Percentiles rank a stretch among this genome's conserved stretches.
These are phyloP conservation scores for Exophiala spinifera DNA, from an alignment of 2,329 filamentous ascomycete genomes.

Conservation along the genomic window DNA sequence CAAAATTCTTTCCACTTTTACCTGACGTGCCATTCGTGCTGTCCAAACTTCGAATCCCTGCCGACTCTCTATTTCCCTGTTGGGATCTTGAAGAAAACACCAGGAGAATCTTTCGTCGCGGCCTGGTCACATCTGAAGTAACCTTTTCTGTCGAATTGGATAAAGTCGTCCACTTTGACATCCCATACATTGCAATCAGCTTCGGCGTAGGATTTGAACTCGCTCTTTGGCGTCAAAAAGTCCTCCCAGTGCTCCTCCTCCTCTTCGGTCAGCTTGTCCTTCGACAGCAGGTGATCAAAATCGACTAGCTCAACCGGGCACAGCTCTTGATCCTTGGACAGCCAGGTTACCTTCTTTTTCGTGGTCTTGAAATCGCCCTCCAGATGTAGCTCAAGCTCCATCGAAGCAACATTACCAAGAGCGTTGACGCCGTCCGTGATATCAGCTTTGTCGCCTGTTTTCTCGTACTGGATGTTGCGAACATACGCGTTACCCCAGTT, in stretches of 20 bases:
- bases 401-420: conserved; percentile 56
- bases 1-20: neutral
- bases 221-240: conserved; percentile 69
- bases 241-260: conserved; percentile 72
- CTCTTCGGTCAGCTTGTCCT: conserved; percentile 80
- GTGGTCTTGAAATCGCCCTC: conserved; percentile 85
- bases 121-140: conserved; percentile 73
- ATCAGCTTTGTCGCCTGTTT: conserved; percentile 18
- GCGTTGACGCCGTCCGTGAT: conserved; percentile 25
- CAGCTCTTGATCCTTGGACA: conserved; percentile 69
- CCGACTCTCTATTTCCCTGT: conserved; percentile 23
- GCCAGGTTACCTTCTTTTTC: conserved; percentile 87
- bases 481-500: conserved; percentile 34
- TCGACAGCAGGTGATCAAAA: conserved; percentile 92
- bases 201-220: conserved; percentile 65
- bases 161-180: conserved; percentile 77
- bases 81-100: conserved; percentile 31
- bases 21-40: no score
- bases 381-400: conserved; percentile 76
- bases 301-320: conserved; percentile 83
- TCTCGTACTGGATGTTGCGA: conserved; percentile 25
- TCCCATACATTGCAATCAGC: conserved; percentile 72
- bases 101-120: conserved; percentile 20
- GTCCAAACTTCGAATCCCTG: no score
- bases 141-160: conserved; percentile 83